These are phyloP conservation scores for Syncephalastrum racemosum DNA, from an alignment of 371 early-diverging fungal genomes.

Conservation along the genomic window DNA sequence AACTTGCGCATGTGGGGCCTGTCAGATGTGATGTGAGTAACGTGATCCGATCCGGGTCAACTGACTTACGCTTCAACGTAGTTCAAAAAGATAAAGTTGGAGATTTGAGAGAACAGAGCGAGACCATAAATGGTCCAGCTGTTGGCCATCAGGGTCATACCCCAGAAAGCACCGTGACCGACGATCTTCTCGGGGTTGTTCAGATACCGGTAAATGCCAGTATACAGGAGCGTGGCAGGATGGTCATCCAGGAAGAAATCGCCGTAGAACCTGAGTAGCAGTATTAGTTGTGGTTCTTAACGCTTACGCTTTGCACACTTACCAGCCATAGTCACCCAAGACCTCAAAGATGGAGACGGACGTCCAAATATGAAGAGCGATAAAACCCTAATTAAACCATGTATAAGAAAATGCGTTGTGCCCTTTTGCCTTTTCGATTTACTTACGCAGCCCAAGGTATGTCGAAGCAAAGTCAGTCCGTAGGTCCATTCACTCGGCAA, in stretches of 20 bases:
- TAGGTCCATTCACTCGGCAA: conserved; percentile 72
- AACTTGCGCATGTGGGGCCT: conserved; percentile 81
- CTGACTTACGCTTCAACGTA: conserved; percentile 68
- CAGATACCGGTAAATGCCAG: conserved; percentile 82
- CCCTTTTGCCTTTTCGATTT: background rate
- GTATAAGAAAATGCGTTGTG: background rate
- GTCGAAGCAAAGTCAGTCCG: conserved; percentile 71
- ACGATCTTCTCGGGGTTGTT: conserved; percentile 93
- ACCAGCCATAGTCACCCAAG: conserved; percentile 91
- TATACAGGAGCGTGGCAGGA: conserved; percentile 65
- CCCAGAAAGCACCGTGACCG: conserved; percentile 90
- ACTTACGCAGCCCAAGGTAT: conserved; percentile 58
- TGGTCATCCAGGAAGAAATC: conserved; percentile 83
- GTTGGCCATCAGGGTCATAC: conserved; percentile 81
- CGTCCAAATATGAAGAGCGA: conserved; percentile 86
- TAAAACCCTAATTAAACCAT: conserved; percentile 43
- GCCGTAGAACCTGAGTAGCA: conserved; percentile 67
- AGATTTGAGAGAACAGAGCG: conserved; percentile 79
- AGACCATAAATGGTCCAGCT: conserved; percentile 77
- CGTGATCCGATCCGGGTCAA: background rate
- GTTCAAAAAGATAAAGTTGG: conserved; percentile 75
- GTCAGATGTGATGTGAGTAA: background rate
- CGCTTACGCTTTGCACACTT: background rate
- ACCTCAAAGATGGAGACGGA: conserved; percentile 87
- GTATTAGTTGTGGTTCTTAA: background rate